Conservation (phyloP, 306 rosid species). For the Pterocarpus santalinus region DNA sequence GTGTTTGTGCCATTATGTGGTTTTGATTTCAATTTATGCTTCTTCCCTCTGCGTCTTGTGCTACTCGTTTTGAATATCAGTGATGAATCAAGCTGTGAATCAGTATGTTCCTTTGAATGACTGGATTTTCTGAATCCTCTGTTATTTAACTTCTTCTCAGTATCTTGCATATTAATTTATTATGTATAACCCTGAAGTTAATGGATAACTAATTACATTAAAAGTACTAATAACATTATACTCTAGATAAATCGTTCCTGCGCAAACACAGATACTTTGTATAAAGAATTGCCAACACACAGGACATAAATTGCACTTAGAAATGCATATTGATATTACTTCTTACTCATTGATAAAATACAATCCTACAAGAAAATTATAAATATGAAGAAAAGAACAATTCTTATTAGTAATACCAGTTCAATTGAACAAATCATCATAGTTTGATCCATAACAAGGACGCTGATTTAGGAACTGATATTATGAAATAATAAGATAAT, state of each 20-base stretch:
- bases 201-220: not conserved
- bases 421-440: constrained; percentile 1
- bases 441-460: not conserved
- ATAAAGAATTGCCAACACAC: constrained; percentile 15
- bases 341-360: too few species aligned
- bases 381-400: not conserved
- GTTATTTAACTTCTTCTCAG: constrained; percentile 55
- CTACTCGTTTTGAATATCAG: constrained; percentile 52
- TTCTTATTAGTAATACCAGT: not conserved
- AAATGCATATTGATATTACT: too few species aligned
- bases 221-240: constrained; percentile 1
- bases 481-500: constrained; percentile 9
- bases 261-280: constrained; percentile 6
- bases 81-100: constrained; percentile 51
- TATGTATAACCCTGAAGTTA: constrained; percentile 51
- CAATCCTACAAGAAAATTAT: too few species aligned
- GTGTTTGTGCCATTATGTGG: constrained; percentile 52
- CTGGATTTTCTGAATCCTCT: constrained; percentile 56
- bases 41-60: constrained; percentile 54
- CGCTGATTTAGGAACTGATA: not conserved
- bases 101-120: constrained; percentile 54
- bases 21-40: constrained; percentile 59
- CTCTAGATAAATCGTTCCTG: not conserved
- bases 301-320: not conserved
- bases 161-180: constrained; percentile 61